Conservation (phyloP, 345 rosid species). For the Hibiscus mutabilis region DNA sequence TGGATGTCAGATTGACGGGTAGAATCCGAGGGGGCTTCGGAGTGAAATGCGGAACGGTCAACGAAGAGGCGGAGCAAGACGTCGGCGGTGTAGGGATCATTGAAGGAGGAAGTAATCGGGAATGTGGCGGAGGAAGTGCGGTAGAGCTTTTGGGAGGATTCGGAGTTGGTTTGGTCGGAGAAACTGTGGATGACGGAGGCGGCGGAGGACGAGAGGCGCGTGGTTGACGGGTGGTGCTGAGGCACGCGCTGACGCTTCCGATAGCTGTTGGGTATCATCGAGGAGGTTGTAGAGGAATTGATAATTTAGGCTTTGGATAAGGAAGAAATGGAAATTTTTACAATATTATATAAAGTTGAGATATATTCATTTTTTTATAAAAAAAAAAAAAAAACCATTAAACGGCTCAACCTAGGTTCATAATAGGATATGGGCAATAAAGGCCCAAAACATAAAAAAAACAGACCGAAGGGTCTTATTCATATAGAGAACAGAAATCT, state of each 20-base stretch:
- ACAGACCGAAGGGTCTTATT: too few species aligned
- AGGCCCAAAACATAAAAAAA: too few species aligned
- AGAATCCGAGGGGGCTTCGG: conserved; percentile 8
- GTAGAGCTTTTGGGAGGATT: conserved; percentile 28
- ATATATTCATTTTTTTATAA: background rate
- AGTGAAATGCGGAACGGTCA: conserved; percentile 17
- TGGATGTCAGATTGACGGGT: conserved; percentile 22
- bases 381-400: too few species aligned
- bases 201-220: conserved; percentile 29
- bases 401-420: too few species aligned
- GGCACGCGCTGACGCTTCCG: conserved; percentile 37
- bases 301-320: background rate
- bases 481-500: too few species aligned
- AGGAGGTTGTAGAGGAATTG: background rate
- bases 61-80: conserved; percentile 34
- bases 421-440: too few species aligned
- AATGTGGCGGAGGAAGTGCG: conserved; percentile 18
- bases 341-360: background rate
- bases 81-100: conserved; percentile 42
- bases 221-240: conserved; percentile 18
- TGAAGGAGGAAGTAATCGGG: conserved; percentile 19
- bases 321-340: background rate
- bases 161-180: conserved; percentile 19
- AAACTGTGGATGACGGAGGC: conserved; percentile 15
- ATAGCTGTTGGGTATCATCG: conserved; percentile 24